Conservation (phyloP, 2,329 filamentous ascomycete species). For the Davidsoniella australis region DNA sequence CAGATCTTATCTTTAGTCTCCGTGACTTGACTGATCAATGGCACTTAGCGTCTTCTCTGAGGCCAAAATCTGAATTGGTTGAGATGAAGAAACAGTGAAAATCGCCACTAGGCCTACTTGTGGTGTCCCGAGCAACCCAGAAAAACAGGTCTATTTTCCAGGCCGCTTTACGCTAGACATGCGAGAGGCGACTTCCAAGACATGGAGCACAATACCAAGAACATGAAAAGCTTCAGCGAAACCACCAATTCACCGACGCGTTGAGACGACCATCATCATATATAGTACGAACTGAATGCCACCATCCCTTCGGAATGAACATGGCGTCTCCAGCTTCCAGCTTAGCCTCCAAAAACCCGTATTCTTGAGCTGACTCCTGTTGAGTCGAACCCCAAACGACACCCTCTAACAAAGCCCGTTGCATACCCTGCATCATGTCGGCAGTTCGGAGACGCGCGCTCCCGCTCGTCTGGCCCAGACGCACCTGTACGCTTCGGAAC, state of each 20-base stretch:
- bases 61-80: too few relatives aligned
- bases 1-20: too few relatives aligned
- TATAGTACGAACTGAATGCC: constrained; percentile 28
- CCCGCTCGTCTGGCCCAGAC: constrained; percentile 20
- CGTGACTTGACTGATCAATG: too few relatives aligned
- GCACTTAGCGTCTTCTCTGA: too few relatives aligned
- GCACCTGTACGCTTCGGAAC: constrained; percentile 36
- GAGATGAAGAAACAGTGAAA: too few relatives aligned
- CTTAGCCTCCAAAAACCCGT: constrained; percentile 30
- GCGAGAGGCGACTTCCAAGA: too few relatives aligned
- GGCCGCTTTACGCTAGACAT: too few relatives aligned
- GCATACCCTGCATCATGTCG: constrained; percentile 80
- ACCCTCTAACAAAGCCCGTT: constrained; percentile 47
- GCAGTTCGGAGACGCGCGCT: constrained; percentile 47
- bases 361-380: background rate
- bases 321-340: constrained; percentile 35
- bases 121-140: too few relatives aligned
- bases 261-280: constrained; percentile 22
- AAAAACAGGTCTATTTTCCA: too few relatives aligned
- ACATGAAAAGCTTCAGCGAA: constrained; percentile 18
- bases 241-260: constrained; percentile 30
- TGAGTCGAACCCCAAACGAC: constrained; percentile 44
- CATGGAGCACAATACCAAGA: too few relatives aligned
- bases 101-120: too few relatives aligned
- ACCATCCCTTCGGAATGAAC: constrained; percentile 28